Percentiles rank a stretch among this genome's conserved stretches.
Conservation (phyloP, 305 asterid species). For the Fraxinus sp. region DNA sequence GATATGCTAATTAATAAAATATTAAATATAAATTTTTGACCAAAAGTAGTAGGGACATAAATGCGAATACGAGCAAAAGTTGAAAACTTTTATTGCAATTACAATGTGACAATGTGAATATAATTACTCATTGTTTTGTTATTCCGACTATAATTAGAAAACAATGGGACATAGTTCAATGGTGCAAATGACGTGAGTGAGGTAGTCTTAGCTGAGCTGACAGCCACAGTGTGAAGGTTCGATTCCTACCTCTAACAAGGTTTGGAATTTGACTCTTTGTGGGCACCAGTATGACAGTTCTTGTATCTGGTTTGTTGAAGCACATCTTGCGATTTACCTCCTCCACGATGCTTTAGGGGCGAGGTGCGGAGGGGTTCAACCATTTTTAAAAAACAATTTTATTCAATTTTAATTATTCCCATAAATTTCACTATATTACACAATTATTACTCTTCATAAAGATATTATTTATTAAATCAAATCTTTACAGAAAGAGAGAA, state of each 20-base stretch:
- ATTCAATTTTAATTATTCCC: background rate
- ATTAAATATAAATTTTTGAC: background rate
- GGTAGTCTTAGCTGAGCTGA: too few relatives aligned
- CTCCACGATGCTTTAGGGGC: too few relatives aligned
- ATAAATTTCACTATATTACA: background rate
- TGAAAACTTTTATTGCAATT: background rate
- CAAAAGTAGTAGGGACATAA: background rate
- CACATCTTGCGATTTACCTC: too few relatives aligned
- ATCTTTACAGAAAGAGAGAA: background rate
- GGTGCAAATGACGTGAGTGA: too few relatives aligned
- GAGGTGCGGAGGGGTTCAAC: too few relatives aligned
- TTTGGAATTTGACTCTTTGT: too few relatives aligned
- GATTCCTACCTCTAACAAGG: too few relatives aligned
- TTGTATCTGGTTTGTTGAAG: too few relatives aligned
- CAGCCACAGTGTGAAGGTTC: too few relatives aligned
- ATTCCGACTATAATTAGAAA: background rate
- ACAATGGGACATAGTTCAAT: too few relatives aligned
- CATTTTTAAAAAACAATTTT: background rate
- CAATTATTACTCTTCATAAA: background rate
- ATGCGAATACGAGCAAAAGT: background rate
- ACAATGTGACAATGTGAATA: background rate
- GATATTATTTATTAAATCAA: background rate
- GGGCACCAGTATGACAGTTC: too few relatives aligned
- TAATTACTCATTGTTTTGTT: background rate
- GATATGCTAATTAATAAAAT: background rate